Evolutionary conservation across 1,284 basidiomycete species (phyloP).

Genomic region (Clitocybe nebularis): DNA sequence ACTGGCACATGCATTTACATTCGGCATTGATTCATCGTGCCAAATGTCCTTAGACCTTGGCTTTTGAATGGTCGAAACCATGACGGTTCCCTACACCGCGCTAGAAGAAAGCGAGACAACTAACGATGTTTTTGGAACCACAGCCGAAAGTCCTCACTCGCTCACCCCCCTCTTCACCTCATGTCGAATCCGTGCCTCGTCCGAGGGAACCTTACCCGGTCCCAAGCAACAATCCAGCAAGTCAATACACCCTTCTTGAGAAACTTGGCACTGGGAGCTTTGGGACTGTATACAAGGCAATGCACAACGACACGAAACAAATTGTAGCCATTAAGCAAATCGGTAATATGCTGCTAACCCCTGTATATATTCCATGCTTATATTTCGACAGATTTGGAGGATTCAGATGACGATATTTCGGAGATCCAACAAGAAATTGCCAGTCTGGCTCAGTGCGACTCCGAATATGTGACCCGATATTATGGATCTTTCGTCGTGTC

Average conservation of each 20-base stretch:
- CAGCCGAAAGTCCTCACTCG: slow-evolving; percentile 43
- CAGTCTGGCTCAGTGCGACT: slow-evolving; percentile 92
- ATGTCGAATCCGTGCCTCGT: slow-evolving; percentile 34
- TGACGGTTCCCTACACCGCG: slow-evolving; percentile 44
- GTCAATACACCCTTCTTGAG: slow-evolving; percentile 90
- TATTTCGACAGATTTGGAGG: slow-evolving; percentile 63
- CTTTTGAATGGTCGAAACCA: slow-evolving; percentile 23
- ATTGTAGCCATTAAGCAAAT: slow-evolving; percentile 99
- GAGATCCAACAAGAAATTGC: slow-evolving; percentile 99
- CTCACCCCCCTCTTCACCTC: slow-evolving; percentile 48
- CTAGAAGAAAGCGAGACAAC: slow-evolving; percentile 40
- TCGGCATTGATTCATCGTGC: no score
- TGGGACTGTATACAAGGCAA: slow-evolving; percentile 94
- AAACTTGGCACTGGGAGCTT: slow-evolving; percentile 98
- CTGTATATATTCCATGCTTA: slow-evolving; percentile 11
- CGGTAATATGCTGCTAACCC: slow-evolving; percentile 44
- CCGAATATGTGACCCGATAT: slow-evolving; percentile 93
- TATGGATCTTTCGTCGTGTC: slow-evolving; percentile 96
- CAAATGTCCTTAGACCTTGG: slow-evolving; percentile 18
- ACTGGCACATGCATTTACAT: no score
- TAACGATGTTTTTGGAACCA: slow-evolving; percentile 32
- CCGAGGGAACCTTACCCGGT: slow-evolving; percentile 62
- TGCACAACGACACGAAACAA: slow-evolving; percentile 90
- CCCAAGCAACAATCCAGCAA: slow-evolving; percentile 75
- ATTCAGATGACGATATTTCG: slow-evolving; percentile 91